Conservation (phyloP, 177 flowering plant species). For the Tripterygium wilfordii region DNA sequence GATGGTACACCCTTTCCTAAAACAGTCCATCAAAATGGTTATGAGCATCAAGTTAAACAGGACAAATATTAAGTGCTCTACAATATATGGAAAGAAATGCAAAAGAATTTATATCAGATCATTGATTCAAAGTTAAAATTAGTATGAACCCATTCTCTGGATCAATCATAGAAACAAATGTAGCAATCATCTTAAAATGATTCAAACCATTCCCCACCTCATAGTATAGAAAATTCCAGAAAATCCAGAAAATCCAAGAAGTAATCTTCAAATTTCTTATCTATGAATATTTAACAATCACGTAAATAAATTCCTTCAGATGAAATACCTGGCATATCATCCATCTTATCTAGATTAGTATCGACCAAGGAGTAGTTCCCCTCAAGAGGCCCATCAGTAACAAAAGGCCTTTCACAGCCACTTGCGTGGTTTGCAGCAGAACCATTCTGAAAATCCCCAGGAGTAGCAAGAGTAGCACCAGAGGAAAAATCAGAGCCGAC, state of each 20-base stretch:
- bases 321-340: conserved; percentile 62
- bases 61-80: too few species aligned
- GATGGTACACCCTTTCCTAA: conserved; percentile 55
- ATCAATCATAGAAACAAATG: too few species aligned
- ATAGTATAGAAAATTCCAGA: too few species aligned
- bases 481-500: conserved; percentile 81
- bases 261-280: too few species aligned
- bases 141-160: too few species aligned
- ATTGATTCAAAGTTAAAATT: too few species aligned
- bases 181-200: too few species aligned
- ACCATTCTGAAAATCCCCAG: conserved; percentile 38
- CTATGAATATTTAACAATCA: neutral
- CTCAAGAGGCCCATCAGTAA: conserved; percentile 39
- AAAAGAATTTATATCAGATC: too few species aligned
- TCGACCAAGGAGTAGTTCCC: conserved; percentile 43
- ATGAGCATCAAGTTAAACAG: too few species aligned
- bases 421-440: conserved; percentile 26
- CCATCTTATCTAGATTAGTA: conserved; percentile 50
- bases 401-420: conserved; percentile 38
- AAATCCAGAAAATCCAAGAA: too few species aligned
- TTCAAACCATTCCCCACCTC: too few species aligned
- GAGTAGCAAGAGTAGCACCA: conserved; percentile 73
- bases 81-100: neutral
- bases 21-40: too few species aligned
- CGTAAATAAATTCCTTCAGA: neutral